Base-by-base conservation (phyloP, 2,329 filamentous ascomycete genomes). In the Verticillium nubilum region DNA sequence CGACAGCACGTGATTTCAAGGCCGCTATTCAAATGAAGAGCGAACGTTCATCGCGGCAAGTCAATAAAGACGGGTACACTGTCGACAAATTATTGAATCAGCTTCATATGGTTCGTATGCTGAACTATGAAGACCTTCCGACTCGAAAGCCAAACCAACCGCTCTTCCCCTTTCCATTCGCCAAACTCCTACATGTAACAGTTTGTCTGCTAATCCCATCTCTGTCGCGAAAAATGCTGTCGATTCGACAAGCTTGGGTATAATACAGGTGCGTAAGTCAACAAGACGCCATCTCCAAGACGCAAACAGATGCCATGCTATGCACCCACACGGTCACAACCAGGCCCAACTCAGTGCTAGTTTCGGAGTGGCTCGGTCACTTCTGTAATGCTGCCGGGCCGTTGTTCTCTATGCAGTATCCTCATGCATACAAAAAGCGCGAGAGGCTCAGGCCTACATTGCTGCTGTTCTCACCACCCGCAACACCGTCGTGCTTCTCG, bases 381-480 rank as follows among this genome's bases (percentile, higher is more conserved):
- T n/a, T n/a, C n/a, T n/a, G n/a, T n/a, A n/a, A n/a, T n/a, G n/a
- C n/a, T n/a, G n/a, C n/a, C n/a, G n/a, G n/a, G n/a, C n/a, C n/a
- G n/a, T n/a, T 15, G 37, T 29, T 55, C 31, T 1, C 15, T n/a
- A n/a, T 42, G 15, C 35, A 23, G n/a, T n/a, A 17, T 17, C n/a
- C 42, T 70, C 63, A 73, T 37, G 62, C 54, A 56, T 72, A 84
- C 60, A 77, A 65, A 68, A 83, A 85, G 29, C 73, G 76, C 6
- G 81, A 79, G 55, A 85, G 69, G 60, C 84, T 71, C 26, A 84
- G 67, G 10, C 52, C 25, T 47, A 73, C 76, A 55, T 64, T 73
- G 6, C 70, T 64, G 1, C 66, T 65, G 7, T 62, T 62, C 7
- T 63, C 63, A 3, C 71, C 70, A 2, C 61, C 62, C 28, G 25